These are phyloP conservation scores for Candida chauliodis DNA, from an alignment of 805 yeast genomes.

Conservation along the genomic window DNA sequence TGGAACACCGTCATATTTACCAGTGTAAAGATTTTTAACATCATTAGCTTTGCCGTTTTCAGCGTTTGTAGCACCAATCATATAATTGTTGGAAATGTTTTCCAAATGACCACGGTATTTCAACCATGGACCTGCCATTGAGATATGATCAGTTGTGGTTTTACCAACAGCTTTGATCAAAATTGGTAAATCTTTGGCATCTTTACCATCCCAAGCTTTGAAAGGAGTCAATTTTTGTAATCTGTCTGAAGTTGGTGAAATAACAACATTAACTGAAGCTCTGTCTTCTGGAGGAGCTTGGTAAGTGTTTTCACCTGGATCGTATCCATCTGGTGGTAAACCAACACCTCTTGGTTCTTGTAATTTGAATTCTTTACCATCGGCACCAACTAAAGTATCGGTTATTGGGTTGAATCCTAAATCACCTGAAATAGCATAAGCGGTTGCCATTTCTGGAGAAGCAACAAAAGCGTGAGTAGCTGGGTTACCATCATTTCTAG, in stretches of 20 bases:
- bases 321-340: slow-evolving; percentile 87
- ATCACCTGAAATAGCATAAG: slow-evolving; percentile 94
- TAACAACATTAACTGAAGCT: slow-evolving; percentile 65
- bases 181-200: slow-evolving; percentile 83
- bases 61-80: slow-evolving; percentile 98
- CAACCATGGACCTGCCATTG: slow-evolving; percentile 99
- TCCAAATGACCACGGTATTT: slow-evolving; percentile 99
- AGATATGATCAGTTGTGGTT: slow-evolving; percentile 98
- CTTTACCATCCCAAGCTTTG: slow-evolving; percentile 96
- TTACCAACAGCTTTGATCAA: slow-evolving; percentile 95
- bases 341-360: slow-evolving; percentile 87
- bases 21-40: slow-evolving; percentile 86
- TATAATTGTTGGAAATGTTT: slow-evolving; percentile 97
- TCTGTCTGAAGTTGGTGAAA: slow-evolving; percentile 92
- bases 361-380: slow-evolving; percentile 88
- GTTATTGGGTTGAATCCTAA: slow-evolving; percentile 94
- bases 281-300: slow-evolving; percentile 96
- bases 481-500: slow-evolving; percentile 98
- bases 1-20: slow-evolving; percentile 93
- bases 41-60: slow-evolving; percentile 93
- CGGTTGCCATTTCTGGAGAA: slow-evolving; percentile 94
- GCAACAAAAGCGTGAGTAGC: slow-evolving; percentile 96
- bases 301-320: slow-evolving; percentile 90
- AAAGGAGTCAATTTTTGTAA: slow-evolving; percentile 91
- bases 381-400: slow-evolving; percentile 76